phyloP scores from a whole-genome alignment of 345 rosid species.

The Brassica nigra region DNA sequence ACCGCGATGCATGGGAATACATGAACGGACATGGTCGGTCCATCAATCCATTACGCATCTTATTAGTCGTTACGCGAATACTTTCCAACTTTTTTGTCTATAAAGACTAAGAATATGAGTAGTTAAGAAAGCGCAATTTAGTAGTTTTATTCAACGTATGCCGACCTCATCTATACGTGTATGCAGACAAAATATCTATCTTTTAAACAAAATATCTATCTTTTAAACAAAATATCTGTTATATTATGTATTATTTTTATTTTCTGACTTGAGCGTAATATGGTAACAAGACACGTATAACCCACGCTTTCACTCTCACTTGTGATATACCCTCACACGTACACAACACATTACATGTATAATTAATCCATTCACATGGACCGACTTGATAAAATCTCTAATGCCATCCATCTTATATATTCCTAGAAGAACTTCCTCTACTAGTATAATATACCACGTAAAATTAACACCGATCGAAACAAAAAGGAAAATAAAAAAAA shows the following conservation, averaged over 20 bases:
- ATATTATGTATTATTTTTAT: neutral
- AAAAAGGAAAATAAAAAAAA: neutral
- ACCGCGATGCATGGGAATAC: too few species aligned
- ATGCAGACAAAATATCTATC: conserved; percentile 7
- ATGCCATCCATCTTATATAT: conserved; percentile 20
- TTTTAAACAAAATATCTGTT: neutral
- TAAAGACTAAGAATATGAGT: neutral
- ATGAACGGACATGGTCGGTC: too few species aligned
- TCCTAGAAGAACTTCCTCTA: conserved; percentile 12
- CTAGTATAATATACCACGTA: neutral
- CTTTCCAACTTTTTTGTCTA: neutral
- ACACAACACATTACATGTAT: conserved; percentile 17
- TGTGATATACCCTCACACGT: conserved; percentile 29
- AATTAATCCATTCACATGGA: neutral
- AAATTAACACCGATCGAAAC: neutral
- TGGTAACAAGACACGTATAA: conserved; percentile 30
- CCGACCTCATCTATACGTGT: neutral
- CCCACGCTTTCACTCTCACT: conserved; percentile 28
- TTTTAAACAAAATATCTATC: too few species aligned
- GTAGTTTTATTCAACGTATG: neutral
- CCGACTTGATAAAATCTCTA: conserved; percentile 21
- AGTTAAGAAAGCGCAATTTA: neutral
- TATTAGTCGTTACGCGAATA: conserved; percentile 1
- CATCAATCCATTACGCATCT: conserved; percentile 9
- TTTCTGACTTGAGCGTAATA: neutral